Evolutionary conservation across 1,284 basidiomycete species (phyloP), one percentile per base, ranked within the genome.

Genomic region (Trametes versicolor): DNA sequence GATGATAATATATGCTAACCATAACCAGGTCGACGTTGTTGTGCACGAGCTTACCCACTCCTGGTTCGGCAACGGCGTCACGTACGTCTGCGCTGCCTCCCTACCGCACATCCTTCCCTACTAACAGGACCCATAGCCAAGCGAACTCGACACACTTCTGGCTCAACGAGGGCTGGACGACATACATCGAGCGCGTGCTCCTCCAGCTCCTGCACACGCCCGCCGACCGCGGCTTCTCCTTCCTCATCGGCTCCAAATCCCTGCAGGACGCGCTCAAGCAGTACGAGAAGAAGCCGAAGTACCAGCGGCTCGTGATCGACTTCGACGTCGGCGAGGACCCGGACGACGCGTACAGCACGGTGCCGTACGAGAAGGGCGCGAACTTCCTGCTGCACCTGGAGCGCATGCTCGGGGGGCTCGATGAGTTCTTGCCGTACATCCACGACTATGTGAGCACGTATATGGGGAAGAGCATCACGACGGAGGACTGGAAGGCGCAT

Each of bases 111-210:
- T 21, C 17, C 5, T 13, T 4, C 21, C 47, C 68, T 15, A 50
- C 34, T 32, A 36, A 2, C 23, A 25, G 10, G 32, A 37, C 21
- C 71, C 39, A n/a, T 67, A 91, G 88, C 0, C 90, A 92, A 63
- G 87, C 88, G 0, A 76, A 92, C 63, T 86, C 89, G 2, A 85
- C 84, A 5, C 92, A 94, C 76, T 97, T 97, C 82, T 97, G 95
- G 95, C 86, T 97, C 55, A 97, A 96, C 76, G 95, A 96, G 79
- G 89, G 95, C 39, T 98, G 94, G 92, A 98, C 96, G 37, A 97
- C 95, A 0, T 98, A 97, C 75, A 91, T 95, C 55, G 97, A 99
- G 78, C 89, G 96, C 25, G 81, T 98, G 10, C 83, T 98, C 41
- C 88, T 92, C 47, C 83, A 91, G 70, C 81, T 84, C 57, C 81